phyloP scores from a whole-genome alignment of 148 eudicot species.

The Pharnaceum exiguum region DNA sequence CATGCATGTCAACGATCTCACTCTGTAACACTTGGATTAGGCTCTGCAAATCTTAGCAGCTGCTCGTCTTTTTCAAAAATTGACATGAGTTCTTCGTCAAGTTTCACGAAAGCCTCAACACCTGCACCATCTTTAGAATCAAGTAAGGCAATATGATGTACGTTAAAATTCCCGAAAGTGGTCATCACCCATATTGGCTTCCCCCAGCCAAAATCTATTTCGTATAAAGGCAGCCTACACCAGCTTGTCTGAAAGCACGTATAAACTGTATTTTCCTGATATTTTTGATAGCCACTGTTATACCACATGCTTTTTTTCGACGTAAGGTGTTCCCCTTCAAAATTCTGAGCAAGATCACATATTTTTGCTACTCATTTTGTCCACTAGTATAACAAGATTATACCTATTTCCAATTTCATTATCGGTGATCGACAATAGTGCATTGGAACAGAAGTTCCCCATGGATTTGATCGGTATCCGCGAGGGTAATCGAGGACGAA shows the following conservation, averaged over 20 bases:
- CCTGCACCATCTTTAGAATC: constrained; percentile 21
- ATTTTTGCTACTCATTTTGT: too few species aligned
- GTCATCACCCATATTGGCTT: constrained; percentile 23
- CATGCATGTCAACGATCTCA: too few species aligned
- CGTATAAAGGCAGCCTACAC: constrained; percentile 10
- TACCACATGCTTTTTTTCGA: constrained; percentile 1
- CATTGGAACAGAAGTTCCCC: too few species aligned
- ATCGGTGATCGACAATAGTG: too few species aligned
- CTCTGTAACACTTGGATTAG: too few species aligned
- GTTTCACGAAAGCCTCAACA: constrained; percentile 31
- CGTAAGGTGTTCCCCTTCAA: not conserved
- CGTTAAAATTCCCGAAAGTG: not conserved
- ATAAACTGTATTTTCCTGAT: not conserved
- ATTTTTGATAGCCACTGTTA: not conserved
- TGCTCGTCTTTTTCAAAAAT: too few species aligned
- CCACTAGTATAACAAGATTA: too few species aligned
- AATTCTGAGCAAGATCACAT: not conserved
- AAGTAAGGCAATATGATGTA: constrained; percentile 16
- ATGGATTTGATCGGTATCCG: too few species aligned
- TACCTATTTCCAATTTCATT: too few species aligned
- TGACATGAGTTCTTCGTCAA: too few species aligned
- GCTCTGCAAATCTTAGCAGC: too few species aligned
- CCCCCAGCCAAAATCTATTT: constrained; percentile 42
- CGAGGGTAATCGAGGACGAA: too few species aligned
- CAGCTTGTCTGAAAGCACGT: constrained; percentile 2